Base-by-base conservation (phyloP, 371 early-diverging fungal species). In the Haplosporangium sp. region DNA sequence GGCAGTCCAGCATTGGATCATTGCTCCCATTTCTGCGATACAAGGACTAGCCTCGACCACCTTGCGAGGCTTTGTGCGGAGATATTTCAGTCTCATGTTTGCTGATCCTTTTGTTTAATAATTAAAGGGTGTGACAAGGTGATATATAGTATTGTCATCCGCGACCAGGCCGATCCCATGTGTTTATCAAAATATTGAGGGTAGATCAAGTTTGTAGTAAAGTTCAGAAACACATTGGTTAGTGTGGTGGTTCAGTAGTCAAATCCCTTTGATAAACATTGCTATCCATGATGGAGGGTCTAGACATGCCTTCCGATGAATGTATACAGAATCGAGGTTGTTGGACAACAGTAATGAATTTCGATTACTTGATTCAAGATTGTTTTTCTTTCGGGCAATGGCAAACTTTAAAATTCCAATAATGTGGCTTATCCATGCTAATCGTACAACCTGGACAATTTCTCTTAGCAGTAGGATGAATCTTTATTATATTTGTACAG, bases 1-100 rank as follows among this genome's bases (percentile, higher is more conserved):
- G 61, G 86, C 84, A 42, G 89, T 88, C 91, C 91, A 91, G 83
- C 91, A 91, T 84, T 91, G 89, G 77, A 91, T 86, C 74, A 91
- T 77, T 48, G 89, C 88, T 61, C 89, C 89, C 89, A 91, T 88
- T 85, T 91, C 89, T 45, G 83, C 88, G 42, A 91, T 82, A 66
- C 91, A 91, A 47, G 89, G 91, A 73, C 87, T 89, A 55, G 88
- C 86, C 83, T 89, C 87, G 62, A 89, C 62, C 44, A 89, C 77
- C 86, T 91, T 91, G 77, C 87, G 87, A 59, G 91, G 91, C 81
- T 88, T 85, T 55, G 89, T 89, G 76, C 89, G 88, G 66, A 91
- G 87, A 75, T 88, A 86, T 84, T 89, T 91, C 77, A 89, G 88
- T 82, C 88, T 89, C 91, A 90, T 90, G 45, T 63, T 44, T 47